Base-by-base conservation (phyloP, 192 early-diverging fungal species). In the Entomortierella beljakovae region DNA sequence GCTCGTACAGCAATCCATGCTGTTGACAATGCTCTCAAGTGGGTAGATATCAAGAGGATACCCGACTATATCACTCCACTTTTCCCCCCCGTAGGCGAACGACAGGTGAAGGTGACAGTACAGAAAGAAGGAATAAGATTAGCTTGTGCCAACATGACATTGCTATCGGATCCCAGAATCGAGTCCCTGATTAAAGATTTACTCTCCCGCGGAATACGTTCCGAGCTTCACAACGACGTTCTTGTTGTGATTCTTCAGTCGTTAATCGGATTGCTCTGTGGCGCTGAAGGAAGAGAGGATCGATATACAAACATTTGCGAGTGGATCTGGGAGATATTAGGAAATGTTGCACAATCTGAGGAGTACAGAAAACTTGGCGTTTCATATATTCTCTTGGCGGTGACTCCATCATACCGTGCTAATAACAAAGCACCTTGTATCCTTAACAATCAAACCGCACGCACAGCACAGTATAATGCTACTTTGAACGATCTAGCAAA, bases 1-100 rank as follows among this genome's bases (percentile, higher is more conserved):
- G 75, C 75, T 22, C 75, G 75, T 1, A 79, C 75, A 1, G 42
- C 75, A 13, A 79, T 79, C 51, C 75, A 79, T 40, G 75, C 75
- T 2, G 75, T 79, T 0, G 75, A 79, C 35, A 79, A 79, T 49
- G 66, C 75, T 18, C 75, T 79, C 49, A 79, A 64, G 62, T 64
- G 55, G 32, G 62, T 79, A 1, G 40, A 61, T 25, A 28, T 59
- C 22, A 32, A 50, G 10, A 33, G 55, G 6, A 34, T 60, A 2
- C 75, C 75, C 1, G 62, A 79, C 18, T 79, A 59, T 54, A 79
- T 79, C 42, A n/a, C 59, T 29, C 75, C 75, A 0, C 55, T 79
- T 3, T 79, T 79, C 57, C 68, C 66, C 2, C 42, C 67, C 13
- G 54, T 31, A 2, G 75, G 42, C 9, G 32, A 67, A 16, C 66